A percentile compares a stretch with the other conserved stretches of the same genome.
Evolutionary conservation across 345 rosid genomes (phyloP).

Genomic region (Aquilaria malaccensis): DNA sequence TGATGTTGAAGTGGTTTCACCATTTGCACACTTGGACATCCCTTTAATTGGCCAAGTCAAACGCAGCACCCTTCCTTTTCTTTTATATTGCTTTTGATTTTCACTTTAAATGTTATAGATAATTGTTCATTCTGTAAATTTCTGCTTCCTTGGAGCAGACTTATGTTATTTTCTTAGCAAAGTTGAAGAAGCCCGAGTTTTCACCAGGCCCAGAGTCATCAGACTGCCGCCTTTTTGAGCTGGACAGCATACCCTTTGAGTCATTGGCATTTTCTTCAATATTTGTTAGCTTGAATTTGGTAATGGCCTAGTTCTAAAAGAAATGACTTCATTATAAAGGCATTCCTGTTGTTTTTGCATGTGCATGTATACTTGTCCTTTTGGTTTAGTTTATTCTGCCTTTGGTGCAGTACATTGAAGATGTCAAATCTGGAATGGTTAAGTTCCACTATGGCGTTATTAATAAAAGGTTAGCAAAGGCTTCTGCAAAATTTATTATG

Average conservation of each 20-base stretch:
- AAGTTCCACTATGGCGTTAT: constrained; percentile 89
- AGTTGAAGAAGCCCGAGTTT: constrained; percentile 69
- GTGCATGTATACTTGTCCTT: not conserved
- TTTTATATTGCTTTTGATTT: not conserved
- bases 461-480: constrained; percentile 57
- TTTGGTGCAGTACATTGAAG: constrained; percentile 69
- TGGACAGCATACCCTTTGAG: constrained; percentile 84
- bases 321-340: not conserved
- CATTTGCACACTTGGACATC: constrained; percentile 89
- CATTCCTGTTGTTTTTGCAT: not conserved
- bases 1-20: constrained; percentile 79
- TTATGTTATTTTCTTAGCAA: constrained; percentile 84
- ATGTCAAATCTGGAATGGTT: constrained; percentile 50
- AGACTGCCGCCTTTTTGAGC: constrained; percentile 73
- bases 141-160: constrained; percentile 53
- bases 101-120: too few species aligned
- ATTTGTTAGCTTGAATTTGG: constrained; percentile 74
- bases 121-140: not conserved
- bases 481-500: not conserved
- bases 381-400: constrained; percentile 7
- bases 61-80: constrained; percentile 5
- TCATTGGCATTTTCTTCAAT: constrained; percentile 94
- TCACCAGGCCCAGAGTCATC: constrained; percentile 92
- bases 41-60: constrained; percentile 92
- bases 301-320: constrained; percentile 21